phyloP scores from a whole-genome alignment of 2,329 filamentous ascomycete genomes.

The Penicillium vulpinum region DNA sequence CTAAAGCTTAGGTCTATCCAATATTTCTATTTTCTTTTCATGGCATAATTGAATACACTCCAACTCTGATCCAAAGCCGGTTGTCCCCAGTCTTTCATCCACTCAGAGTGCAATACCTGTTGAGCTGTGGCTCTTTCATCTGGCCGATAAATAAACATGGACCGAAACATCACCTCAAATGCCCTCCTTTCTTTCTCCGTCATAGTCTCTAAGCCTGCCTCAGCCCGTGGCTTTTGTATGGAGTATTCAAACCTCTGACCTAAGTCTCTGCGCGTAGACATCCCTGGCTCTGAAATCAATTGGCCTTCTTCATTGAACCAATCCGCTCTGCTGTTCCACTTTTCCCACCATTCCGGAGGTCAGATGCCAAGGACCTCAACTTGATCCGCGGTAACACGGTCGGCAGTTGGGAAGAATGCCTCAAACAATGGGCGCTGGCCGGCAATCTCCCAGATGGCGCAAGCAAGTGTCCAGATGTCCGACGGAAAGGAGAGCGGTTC shows the following conservation, averaged over 20 bases:
- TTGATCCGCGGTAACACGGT: constrained; percentile 30
- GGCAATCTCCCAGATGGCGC: constrained; percentile 40
- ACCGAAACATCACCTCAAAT: constrained; percentile 24
- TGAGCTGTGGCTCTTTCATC: constrained; percentile 21
- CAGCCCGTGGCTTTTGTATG: constrained; percentile 29
- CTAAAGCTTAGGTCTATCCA: no score
- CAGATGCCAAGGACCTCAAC: constrained; percentile 30
- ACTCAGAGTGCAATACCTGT: constrained; percentile 26
- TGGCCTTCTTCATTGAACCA: constrained; percentile 23
- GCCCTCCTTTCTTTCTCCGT: constrained; percentile 22
- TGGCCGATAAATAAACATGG: constrained; percentile 25
- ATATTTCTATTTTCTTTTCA: no score
- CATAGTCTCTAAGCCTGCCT: constrained; percentile 17
- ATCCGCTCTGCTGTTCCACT: constrained; percentile 18
- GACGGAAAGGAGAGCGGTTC: constrained; percentile 37
- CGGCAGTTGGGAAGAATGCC: constrained; percentile 20
- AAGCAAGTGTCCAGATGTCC: constrained; percentile 44
- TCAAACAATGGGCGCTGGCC: constrained; percentile 31
- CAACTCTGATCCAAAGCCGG: constrained; percentile 18
- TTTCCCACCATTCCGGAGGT: constrained; percentile 28
- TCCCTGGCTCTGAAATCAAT: background rate
- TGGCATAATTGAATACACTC: background rate
- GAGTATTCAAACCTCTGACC: constrained; percentile 18
- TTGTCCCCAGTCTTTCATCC: constrained; percentile 26
- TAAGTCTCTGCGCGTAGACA: constrained; percentile 11